Percentiles rank a stretch among this genome's conserved stretches.
Evolutionary conservation across 2,329 filamentous ascomycete genomes (phyloP).

Genomic region (Rhynchosporium secalis): DNA sequence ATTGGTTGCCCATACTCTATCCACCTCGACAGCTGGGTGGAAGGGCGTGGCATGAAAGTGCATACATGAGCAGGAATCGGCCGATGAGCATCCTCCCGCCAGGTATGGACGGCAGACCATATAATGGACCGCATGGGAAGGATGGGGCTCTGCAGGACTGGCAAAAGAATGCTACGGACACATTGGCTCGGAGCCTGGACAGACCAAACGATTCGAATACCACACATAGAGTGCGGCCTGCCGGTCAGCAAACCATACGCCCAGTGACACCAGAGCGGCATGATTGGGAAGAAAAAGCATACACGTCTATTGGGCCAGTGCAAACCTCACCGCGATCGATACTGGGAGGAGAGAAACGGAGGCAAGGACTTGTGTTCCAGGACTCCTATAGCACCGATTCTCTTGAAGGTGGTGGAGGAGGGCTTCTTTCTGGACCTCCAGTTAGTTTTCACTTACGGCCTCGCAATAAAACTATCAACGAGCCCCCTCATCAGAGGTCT

Average conservation of each 20-base stretch:
- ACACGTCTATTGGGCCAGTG: conserved; percentile 38
- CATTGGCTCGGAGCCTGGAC: conserved; percentile 32
- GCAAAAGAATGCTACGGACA: conserved; percentile 36
- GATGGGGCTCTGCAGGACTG: conserved; percentile 37
- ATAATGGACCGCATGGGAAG: conserved; percentile 39
- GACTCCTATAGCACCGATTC: conserved; percentile 52
- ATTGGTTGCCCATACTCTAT: conserved; percentile 11
- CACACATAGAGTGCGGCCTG: conserved; percentile 34
- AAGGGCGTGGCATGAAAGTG: conserved; percentile 29
- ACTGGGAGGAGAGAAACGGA: conserved; percentile 47
- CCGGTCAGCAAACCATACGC: conserved; percentile 52
- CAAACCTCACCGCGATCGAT: conserved; percentile 52
- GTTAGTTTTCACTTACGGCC: conserved; percentile 44
- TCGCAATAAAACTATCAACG: conserved; percentile 52
- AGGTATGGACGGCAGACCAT: conserved; percentile 49
- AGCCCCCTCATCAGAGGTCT: conserved; percentile 40
- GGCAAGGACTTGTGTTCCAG: conserved; percentile 62
- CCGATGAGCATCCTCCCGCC: conserved; percentile 46
- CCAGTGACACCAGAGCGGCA: conserved; percentile 64
- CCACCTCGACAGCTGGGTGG: conserved; percentile 14
- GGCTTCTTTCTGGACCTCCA: conserved; percentile 26
- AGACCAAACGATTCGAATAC: conserved; percentile 31
- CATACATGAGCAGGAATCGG: conserved; percentile 34
- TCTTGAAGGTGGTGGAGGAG: conserved; percentile 23
- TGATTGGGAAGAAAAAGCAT: conserved; percentile 33